These are phyloP conservation scores for Phanerochaete sordida DNA, from an alignment of 768 basidiomycete genomes.

Conservation along the genomic window DNA sequence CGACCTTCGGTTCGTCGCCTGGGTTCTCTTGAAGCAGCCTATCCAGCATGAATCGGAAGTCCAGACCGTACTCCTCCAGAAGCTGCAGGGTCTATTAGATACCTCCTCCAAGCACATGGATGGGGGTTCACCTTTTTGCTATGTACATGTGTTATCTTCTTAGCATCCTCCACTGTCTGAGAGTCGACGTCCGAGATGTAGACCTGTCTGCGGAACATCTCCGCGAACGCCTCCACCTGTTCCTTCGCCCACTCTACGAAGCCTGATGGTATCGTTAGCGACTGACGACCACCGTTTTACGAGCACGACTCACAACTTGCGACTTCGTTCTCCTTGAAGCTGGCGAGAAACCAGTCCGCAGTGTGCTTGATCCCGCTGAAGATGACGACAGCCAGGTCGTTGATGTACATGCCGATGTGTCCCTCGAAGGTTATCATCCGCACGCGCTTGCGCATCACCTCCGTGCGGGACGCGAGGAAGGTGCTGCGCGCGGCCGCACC, in stretches of 20 bases:
- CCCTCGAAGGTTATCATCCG: slow-evolving; percentile 90
- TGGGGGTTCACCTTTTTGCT: slow-evolving; percentile 67
- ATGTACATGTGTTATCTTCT: slow-evolving; percentile 73
- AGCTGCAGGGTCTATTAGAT: slow-evolving; percentile 43
- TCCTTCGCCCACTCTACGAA: slow-evolving; percentile 94
- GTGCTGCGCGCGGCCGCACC: slow-evolving; percentile 76
- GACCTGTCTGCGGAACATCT: slow-evolving; percentile 87
- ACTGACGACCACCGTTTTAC: no score
- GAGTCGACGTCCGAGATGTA: slow-evolving; percentile 77
- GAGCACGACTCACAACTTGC: slow-evolving; percentile 85
- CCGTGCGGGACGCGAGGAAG: slow-evolving; percentile 75
- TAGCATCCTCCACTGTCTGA: slow-evolving; percentile 70
- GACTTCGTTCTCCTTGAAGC: slow-evolving; percentile 93
- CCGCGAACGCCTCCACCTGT: slow-evolving; percentile 79
- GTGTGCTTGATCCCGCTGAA: slow-evolving; percentile 97
- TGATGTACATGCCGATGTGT: slow-evolving; percentile 79
- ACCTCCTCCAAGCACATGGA: not conserved
- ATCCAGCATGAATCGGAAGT: slow-evolving; percentile 91
- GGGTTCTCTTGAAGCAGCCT: slow-evolving; percentile 56
- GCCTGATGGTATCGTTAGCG: slow-evolving; percentile 40
- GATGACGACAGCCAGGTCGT: slow-evolving; percentile 81
- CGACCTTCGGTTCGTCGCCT: slow-evolving; percentile 29
- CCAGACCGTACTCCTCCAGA: slow-evolving; percentile 89
- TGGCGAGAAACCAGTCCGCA: slow-evolving; percentile 95
- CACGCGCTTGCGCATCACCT: slow-evolving; percentile 72